phyloP scores from a whole-genome alignment of 495 filamentous ascomycete species.

The Beverwykella pulmonaria region DNA sequence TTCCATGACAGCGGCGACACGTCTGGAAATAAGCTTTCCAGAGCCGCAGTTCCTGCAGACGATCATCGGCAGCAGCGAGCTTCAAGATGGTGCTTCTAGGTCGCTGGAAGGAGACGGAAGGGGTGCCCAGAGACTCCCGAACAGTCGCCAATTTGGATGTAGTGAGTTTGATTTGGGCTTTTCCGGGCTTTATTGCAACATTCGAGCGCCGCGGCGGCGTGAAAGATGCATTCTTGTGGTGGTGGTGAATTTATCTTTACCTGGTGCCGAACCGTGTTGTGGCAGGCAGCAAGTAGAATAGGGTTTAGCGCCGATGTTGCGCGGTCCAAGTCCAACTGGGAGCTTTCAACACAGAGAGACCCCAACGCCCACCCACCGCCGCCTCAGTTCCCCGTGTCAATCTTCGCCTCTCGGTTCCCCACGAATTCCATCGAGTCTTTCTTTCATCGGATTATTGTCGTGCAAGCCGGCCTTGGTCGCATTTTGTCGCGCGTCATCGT shows the following conservation, averaged over 20 bases:
- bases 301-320: background rate
- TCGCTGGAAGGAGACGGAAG: background rate
- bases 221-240: background rate
- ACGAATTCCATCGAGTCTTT: background rate
- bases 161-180: background rate
- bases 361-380: background rate
- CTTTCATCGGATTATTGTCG: background rate
- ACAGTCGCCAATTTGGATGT: conserved; percentile 9
- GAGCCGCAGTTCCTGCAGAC: conserved; percentile 40
- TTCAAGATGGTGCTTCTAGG: conserved; percentile 3
- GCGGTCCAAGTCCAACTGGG: background rate
- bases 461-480: background rate
- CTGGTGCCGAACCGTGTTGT: conserved; percentile 1
- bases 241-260: background rate
- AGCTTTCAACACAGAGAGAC: background rate
- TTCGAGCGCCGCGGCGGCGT: background rate
- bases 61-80: conserved; percentile 32
- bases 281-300: background rate
- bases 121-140: conserved; percentile 13
- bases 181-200: background rate
- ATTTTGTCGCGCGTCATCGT: conserved; percentile 15
- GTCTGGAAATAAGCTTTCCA: conserved; percentile 32
- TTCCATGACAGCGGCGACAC: conserved; percentile 19
- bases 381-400: background rate
- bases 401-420: background rate